These are phyloP conservation scores for Didymella pinodella DNA, from an alignment of 2,329 filamentous ascomycete species.

Conservation along the genomic window DNA sequence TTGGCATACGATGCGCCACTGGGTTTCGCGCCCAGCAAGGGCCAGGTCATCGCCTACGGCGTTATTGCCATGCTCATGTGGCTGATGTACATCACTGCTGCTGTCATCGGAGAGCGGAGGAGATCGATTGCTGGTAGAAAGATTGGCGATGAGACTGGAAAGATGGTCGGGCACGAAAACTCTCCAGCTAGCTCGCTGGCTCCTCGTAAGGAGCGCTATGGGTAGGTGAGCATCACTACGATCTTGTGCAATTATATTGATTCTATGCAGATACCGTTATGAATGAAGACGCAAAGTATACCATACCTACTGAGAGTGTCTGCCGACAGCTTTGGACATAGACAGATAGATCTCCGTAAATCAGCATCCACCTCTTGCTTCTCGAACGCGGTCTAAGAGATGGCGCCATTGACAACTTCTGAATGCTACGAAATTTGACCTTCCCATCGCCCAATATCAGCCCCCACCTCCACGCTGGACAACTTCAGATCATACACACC, in stretches of 20 bases:
- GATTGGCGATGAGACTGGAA: slow-evolving; percentile 15
- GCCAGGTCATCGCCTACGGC: slow-evolving; percentile 46
- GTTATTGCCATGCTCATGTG: slow-evolving; percentile 47
- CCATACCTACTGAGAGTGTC: neutral
- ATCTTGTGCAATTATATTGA: neutral
- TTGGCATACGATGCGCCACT: slow-evolving; percentile 41
- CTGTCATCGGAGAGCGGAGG: slow-evolving; percentile 41
- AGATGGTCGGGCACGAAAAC: neutral
- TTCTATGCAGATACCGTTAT: slow-evolving; percentile 1
- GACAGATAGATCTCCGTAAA: neutral
- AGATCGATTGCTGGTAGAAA: slow-evolving; percentile 24
- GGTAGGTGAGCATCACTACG: slow-evolving; percentile 2
- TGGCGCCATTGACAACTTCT: neutral
- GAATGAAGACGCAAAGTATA: neutral
- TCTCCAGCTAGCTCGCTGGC: slow-evolving; percentile 5
- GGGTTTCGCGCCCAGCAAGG: slow-evolving; percentile 33
- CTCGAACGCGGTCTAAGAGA: neutral
- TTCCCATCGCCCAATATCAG: neutral
- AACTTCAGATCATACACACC: slow-evolving; percentile 3
- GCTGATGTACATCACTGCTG: slow-evolving; percentile 42
- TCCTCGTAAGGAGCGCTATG: slow-evolving; percentile 15
- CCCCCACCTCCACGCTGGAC: neutral
- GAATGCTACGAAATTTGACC: neutral
- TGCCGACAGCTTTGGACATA: neutral
- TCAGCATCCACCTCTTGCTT: neutral